Conservation (phyloP, 306 rosid genomes). For the Dryas alaskensis region DNA sequence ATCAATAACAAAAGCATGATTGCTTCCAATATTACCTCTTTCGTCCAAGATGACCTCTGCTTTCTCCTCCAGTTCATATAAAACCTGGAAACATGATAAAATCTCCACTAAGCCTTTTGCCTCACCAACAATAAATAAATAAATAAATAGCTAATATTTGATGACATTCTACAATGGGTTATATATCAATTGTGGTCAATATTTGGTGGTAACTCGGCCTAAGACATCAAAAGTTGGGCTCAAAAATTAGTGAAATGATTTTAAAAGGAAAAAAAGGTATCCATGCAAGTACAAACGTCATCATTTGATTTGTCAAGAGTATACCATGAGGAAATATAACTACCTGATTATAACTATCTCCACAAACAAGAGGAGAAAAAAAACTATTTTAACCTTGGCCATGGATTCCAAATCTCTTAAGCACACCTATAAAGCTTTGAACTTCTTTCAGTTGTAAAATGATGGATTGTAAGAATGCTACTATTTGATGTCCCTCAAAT, state of each 20-base stretch:
- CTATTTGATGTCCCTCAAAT: no score
- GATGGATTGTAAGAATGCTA: no score
- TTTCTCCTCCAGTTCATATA: constrained; percentile 85
- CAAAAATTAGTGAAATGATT: not conserved
- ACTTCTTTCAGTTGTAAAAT: no score
- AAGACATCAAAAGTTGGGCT: not conserved
- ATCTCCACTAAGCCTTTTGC: not conserved
- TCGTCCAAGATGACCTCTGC: constrained; percentile 83
- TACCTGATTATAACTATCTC: no score
- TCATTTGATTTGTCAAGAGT: not conserved
- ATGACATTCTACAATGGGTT: not conserved
- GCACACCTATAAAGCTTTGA: no score
- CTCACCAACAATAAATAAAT: not conserved
- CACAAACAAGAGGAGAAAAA: no score
- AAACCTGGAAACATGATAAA: constrained; percentile 48
- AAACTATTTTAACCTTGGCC: no score
- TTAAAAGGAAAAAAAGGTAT: not conserved
- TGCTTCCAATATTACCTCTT: constrained; percentile 56
- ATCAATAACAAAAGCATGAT: not conserved
- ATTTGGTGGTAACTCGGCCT: not conserved
- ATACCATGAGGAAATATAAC: no score
- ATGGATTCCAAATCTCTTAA: no score
- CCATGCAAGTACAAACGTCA: not conserved
- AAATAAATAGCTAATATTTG: not conserved
- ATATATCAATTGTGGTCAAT: not conserved